These are phyloP conservation scores for Zoysia matrella DNA, from an alignment of 202 grass and related monocot genomes.

Conservation along the genomic window DNA sequence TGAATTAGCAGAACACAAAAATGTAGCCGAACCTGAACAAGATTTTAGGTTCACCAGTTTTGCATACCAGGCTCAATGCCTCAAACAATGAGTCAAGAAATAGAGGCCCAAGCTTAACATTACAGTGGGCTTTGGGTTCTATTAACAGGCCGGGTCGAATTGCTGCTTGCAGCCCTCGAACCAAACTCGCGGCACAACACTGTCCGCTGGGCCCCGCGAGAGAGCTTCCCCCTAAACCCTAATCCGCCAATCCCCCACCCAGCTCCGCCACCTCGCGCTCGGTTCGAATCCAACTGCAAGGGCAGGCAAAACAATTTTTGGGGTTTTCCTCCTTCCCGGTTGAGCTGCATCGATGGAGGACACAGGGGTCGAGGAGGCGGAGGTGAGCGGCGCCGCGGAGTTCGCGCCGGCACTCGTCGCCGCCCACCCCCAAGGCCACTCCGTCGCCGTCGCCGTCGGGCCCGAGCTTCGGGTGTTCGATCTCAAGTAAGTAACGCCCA, in stretches of 20 bases:
- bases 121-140: background rate
- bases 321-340: background rate
- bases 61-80: too few species aligned
- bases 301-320: background rate
- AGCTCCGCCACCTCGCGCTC: slow-evolving; percentile 30
- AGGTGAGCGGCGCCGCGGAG: slow-evolving; percentile 58
- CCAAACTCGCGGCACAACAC: background rate
- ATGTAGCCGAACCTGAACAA: background rate
- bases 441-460: slow-evolving; percentile 73
- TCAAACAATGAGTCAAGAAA: background rate
- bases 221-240: slow-evolving; percentile 43
- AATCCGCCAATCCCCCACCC: slow-evolving; percentile 3
- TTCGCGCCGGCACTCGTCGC: slow-evolving; percentile 81
- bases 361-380: slow-evolving; percentile 57
- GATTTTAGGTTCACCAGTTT: background rate
- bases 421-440: slow-evolving; percentile 65
- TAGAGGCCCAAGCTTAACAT: background rate
- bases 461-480: slow-evolving; percentile 86
- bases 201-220: slow-evolving; percentile 15
- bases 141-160: background rate
- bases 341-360: slow-evolving; percentile 43
- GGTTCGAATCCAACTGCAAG: slow-evolving; percentile 42
- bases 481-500: slow-evolving; percentile 62
- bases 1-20: background rate
- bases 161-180: background rate